A percentile compares a stretch with the other conserved stretches of the same genome.
These are phyloP conservation scores for Chiua virens DNA, from an alignment of 768 basidiomycete genomes.

Conservation along the genomic window DNA sequence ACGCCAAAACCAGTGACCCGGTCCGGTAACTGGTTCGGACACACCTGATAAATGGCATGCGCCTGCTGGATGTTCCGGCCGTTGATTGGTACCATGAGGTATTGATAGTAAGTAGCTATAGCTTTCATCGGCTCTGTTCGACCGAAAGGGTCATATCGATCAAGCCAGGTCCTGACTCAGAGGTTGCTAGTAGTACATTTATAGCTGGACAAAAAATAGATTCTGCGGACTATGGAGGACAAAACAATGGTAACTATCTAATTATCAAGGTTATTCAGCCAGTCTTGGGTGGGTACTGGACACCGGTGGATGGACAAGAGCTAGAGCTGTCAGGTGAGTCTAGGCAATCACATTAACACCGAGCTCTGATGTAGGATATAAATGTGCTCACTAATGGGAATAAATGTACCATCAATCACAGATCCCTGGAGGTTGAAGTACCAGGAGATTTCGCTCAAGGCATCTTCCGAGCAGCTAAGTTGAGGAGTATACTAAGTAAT, in stretches of 20 bases:
- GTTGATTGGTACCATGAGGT: too few species aligned
- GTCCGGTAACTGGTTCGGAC: too few species aligned
- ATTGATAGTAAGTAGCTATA: too few species aligned
- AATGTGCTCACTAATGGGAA: conserved; percentile 51
- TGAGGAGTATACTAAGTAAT: conserved; percentile 45
- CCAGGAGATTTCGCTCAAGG: conserved; percentile 50
- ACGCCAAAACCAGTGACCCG: too few species aligned
- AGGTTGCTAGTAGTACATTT: not conserved
- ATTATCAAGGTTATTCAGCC: conserved; percentile 4
- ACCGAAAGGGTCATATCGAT: too few species aligned
- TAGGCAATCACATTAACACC: not conserved
- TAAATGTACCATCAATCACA: conserved; percentile 62
- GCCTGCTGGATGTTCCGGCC: too few species aligned
- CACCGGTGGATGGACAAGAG: conserved; percentile 53
- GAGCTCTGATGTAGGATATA: not conserved
- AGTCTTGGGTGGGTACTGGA: conserved; percentile 61
- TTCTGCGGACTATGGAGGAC: not conserved
- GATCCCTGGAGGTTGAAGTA: conserved; percentile 68
- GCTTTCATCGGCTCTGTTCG: too few species aligned
- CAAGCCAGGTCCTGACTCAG: too few species aligned
- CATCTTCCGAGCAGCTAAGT: conserved; percentile 42
- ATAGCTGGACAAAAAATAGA: not conserved
- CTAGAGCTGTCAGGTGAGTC: conserved; percentile 26
- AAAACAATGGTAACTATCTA: not conserved
- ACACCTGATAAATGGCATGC: too few species aligned